Percentiles rank a stretch among this genome's conserved stretches.
Conservation (phyloP, 495 filamentous ascomycete genomes). For the Tuber aestivum region DNA sequence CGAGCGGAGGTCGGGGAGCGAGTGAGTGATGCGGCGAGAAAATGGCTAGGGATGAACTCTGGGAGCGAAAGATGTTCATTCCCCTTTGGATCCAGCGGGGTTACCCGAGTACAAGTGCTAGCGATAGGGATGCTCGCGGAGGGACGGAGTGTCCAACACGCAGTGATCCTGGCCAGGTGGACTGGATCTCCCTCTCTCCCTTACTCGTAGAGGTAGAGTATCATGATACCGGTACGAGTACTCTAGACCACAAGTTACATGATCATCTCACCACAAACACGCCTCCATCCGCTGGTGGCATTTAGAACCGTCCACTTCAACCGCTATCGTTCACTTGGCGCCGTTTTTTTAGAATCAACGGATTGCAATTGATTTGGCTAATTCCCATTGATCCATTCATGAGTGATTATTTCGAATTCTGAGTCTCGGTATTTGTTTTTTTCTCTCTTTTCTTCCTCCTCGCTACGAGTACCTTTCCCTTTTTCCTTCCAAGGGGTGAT, state of each 20-base stretch:
- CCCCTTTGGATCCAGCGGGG: not conserved
- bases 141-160: not conserved
- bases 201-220: not conserved
- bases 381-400: slow-evolving; percentile 2
- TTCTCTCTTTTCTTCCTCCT: not conserved
- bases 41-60: not conserved
- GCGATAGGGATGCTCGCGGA: not conserved
- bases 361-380: not conserved
- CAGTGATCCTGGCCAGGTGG: no score
- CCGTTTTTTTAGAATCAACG: not conserved
- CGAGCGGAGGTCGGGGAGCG: not conserved
- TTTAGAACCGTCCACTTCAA: not conserved
- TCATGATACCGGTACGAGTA: no score
- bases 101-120: not conserved
- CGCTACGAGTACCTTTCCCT: no score
- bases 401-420: slow-evolving; percentile 2
- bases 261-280: not conserved
- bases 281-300: not conserved
- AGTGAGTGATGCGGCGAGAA: not conserved
- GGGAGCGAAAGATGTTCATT: not conserved
- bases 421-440: not conserved
- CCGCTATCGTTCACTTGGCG: not conserved
- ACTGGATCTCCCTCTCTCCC: not conserved
- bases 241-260: no score
- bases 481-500: not conserved